A percentile compares a stretch with the other conserved stretches of the same genome.
phyloP scores from a whole-genome alignment of 108 stramenopile species.

The Heterococcus sp. region DNA sequence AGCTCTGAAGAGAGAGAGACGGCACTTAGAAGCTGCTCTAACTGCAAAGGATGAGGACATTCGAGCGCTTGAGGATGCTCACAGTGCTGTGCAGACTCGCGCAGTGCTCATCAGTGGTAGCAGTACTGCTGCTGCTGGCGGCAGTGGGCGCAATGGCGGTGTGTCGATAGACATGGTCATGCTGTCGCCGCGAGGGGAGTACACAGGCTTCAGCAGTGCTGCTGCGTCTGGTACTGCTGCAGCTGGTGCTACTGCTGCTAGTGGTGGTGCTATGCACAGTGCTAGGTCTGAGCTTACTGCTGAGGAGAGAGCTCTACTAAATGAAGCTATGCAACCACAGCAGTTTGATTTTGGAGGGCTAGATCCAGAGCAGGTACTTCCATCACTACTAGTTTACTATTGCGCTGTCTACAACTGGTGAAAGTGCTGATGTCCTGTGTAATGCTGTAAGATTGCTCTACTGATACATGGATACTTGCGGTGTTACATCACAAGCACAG shows the following conservation, averaged over 20 bases:
- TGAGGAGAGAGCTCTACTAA: constrained; percentile 13
- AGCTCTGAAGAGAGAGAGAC: constrained; percentile 16
- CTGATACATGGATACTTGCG: too few relatives aligned
- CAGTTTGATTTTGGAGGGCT: constrained; percentile 22
- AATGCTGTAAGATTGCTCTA: too few relatives aligned
- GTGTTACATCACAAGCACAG: too few relatives aligned
- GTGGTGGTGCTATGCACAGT: neutral
- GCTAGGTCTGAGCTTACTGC: neutral
- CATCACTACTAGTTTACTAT: too few relatives aligned
- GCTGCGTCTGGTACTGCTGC: too few relatives aligned
- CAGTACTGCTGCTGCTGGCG: neutral
- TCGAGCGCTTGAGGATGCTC: constrained; percentile 36
- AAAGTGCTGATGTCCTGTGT: too few relatives aligned
- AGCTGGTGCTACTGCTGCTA: too few relatives aligned
- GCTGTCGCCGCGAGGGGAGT: too few relatives aligned
- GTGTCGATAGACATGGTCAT: too few relatives aligned
- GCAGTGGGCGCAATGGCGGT: neutral
- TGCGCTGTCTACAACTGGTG: too few relatives aligned
- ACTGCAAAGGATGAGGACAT: constrained; percentile 13
- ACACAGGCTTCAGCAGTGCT: too few relatives aligned
- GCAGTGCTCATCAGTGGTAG: neutral
- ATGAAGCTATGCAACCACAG: constrained; percentile 1
- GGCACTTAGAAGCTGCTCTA: constrained; percentile 12
- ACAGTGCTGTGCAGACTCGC: constrained; percentile 22
- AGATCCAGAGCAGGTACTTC: constrained; percentile 10